These are phyloP conservation scores for Coniochaeta sp. DNA, from an alignment of 2,329 filamentous ascomycete genomes.

Conservation along the genomic window DNA sequence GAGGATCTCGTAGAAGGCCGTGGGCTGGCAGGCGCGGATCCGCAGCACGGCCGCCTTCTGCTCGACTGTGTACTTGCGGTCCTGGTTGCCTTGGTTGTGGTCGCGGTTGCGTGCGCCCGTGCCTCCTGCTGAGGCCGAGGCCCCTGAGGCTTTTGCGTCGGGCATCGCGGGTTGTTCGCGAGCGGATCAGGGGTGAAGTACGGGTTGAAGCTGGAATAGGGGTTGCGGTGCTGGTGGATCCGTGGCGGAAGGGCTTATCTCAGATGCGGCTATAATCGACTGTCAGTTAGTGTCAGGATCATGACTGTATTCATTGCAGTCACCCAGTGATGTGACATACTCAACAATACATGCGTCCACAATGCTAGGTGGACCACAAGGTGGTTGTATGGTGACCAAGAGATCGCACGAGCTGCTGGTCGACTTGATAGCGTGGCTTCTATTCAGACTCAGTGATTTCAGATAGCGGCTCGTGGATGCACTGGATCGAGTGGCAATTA, in stretches of 20 bases:
- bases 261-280: not conserved
- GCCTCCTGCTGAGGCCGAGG: slow-evolving; percentile 34
- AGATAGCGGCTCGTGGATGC: not conserved
- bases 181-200: not conserved
- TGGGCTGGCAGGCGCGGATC: slow-evolving; percentile 75
- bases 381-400: not conserved
- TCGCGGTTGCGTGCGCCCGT: slow-evolving; percentile 45
- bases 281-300: not conserved
- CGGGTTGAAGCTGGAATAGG: not conserved
- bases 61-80: slow-evolving; percentile 74
- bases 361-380: not conserved
- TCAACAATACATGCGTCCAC: not conserved
- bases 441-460: not conserved
- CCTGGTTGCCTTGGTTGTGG: slow-evolving; percentile 70
- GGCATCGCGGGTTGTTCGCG: slow-evolving; percentile 23
- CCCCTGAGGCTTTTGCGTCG: slow-evolving; percentile 47
- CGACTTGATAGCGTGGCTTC: not conserved
- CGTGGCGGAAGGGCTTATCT: not conserved
- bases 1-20: slow-evolving; percentile 94
- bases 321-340: not conserved
- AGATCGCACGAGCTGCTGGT: not conserved
- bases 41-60: slow-evolving; percentile 88
- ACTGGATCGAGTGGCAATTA: not conserved
- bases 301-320: not conserved
- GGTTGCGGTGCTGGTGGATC: not conserved